These are phyloP conservation scores for Mycena floridula DNA, from an alignment of 768 basidiomycete genomes.

Conservation along the genomic window DNA sequence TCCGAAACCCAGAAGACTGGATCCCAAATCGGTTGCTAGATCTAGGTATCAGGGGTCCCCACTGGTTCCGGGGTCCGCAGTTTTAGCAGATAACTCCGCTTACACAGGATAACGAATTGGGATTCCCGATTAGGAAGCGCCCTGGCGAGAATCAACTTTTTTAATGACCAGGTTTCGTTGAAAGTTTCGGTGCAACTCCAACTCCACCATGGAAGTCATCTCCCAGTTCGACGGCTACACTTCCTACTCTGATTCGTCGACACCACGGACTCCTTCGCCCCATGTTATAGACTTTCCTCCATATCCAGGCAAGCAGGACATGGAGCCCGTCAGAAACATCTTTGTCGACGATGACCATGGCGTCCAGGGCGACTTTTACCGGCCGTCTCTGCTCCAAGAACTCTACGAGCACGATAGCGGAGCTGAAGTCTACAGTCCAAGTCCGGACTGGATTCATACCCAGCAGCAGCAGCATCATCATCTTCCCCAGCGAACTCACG, in stretches of 20 bases:
- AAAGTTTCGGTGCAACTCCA: neutral
- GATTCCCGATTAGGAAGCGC: neutral
- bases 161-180: neutral
- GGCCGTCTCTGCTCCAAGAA: constrained; percentile 61
- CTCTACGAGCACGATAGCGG: constrained; percentile 61
- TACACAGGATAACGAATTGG: neutral
- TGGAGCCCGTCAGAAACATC: constrained; percentile 43
- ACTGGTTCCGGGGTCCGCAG: constrained; percentile 2
- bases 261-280: constrained; percentile 74
- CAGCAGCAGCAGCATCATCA: constrained; percentile 23
- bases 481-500: constrained; percentile 33
- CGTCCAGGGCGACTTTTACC: constrained; percentile 32
- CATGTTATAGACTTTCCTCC: constrained; percentile 25
- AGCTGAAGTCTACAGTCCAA: constrained; percentile 17
- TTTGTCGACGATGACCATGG: constrained; percentile 38
- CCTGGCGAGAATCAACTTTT: neutral
- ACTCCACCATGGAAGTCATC: constrained; percentile 33
- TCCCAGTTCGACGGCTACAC: constrained; percentile 52
- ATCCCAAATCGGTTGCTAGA: neutral
- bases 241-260: constrained; percentile 61
- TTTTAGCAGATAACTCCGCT: constrained; percentile 1
- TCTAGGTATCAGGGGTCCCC: constrained; percentile 1
- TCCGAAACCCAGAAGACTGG: neutral
- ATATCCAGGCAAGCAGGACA: constrained; percentile 19
- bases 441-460: no score